Evolutionary conservation across 495 filamentous ascomycete species (phyloP).

Genomic region (Platismatia glauca): DNA sequence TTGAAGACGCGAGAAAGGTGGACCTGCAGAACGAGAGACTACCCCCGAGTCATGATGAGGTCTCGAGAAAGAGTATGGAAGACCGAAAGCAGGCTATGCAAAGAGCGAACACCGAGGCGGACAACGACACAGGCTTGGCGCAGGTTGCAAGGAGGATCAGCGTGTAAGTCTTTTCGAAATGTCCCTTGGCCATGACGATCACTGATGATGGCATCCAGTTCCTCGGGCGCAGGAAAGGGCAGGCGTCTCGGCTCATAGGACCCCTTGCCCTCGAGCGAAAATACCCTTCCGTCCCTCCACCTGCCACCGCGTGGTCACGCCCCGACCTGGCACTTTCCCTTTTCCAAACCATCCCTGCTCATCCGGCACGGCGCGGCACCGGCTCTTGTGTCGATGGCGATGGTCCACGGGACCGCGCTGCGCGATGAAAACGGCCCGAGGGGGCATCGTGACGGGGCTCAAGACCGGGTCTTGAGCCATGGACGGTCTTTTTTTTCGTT

Average conservation of each 20-base stretch:
- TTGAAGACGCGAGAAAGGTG: constrained; percentile 96
- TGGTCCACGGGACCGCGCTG: constrained; percentile 6
- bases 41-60: constrained; percentile 87
- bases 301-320: neutral
- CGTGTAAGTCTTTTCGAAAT: constrained; percentile 62
- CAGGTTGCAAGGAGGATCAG: constrained; percentile 82
- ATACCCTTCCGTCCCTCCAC: neutral
- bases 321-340: neutral
- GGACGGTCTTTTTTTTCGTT: too few species aligned
- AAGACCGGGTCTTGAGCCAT: constrained; percentile 10
- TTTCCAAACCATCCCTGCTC: neutral
- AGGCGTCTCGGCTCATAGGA: constrained; percentile 11
- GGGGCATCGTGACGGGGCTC: constrained; percentile 8
- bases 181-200: neutral
- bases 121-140: constrained; percentile 80
- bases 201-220: constrained; percentile 15
- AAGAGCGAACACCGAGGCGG: constrained; percentile 73
- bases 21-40: constrained; percentile 93
- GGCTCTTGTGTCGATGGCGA: neutral
- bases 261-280: neutral
- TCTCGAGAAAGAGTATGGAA: constrained; percentile 66
- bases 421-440: constrained; percentile 1
- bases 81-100: constrained; percentile 74
- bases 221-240: constrained; percentile 23
- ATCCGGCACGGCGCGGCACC: neutral